Base-by-base conservation (phyloP, 768 basidiomycete species). In the Termitomyces sp. region DNA sequence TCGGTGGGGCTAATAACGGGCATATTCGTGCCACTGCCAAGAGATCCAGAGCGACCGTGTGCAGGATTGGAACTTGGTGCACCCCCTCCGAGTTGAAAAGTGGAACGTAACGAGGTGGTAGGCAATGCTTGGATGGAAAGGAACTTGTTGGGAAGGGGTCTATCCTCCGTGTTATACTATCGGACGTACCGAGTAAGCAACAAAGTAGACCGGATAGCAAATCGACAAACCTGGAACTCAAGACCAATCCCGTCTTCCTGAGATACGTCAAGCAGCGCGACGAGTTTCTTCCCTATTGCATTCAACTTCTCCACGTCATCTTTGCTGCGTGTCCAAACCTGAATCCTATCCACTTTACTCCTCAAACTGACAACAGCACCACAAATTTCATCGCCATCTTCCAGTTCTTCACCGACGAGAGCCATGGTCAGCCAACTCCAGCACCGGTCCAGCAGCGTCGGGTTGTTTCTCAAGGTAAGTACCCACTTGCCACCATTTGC, bases 401-500 rank as follows among this genome's bases (percentile, higher is more conserved):
- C 83, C 64, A 89, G 77, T 66, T 89, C 85, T 72, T 92, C 86
- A 7, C 92, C 94, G 10, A 97, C 89, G 12, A 97, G 80, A 3
- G 90, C 91, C 88, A 96, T 93, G 32, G 89, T 85, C 19, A 96
- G 76, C 84, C 91, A 94, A 46, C 79, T 79, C 94, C 94, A 97
- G 69, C 88, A 91, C 37, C 89, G 79, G 75, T 97, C 94, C 49
- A 96, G 74, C 63, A 94, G 68, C 46, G 72, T 70, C 3, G 91
- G 84, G 61, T 87, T 89, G 64, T 88, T 86, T 76, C 89, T 88
- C 87, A 96, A 92, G 64, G 92, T 92, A 56, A 98, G 71, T 19
- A 94, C 92, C 94, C 94, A 97, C 73, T 94, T 95, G 35, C 94
- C 94, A 19, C 94, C 94, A 52, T 87, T 81, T 25, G 90, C 89